phyloP scores from a whole-genome alignment of 306 rosid genomes.

The Lathyrus oleraceus region DNA sequence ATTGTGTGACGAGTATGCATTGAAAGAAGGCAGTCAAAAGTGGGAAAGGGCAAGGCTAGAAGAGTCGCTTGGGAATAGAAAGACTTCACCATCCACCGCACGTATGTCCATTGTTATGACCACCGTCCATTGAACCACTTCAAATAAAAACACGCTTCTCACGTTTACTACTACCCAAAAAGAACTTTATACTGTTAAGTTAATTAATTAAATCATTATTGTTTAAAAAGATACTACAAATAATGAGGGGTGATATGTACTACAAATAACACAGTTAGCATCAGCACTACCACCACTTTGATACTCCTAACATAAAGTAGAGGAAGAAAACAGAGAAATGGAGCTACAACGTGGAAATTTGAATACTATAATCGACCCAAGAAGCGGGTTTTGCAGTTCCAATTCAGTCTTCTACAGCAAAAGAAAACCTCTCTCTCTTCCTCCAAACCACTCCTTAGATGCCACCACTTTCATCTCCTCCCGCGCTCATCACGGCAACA shows the following conservation, averaged over 20 bases:
- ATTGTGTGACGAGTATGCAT: too few species aligned
- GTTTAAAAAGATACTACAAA: too few species aligned
- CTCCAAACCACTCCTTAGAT: conserved; percentile 57
- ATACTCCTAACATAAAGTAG: neutral
- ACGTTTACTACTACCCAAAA: neutral
- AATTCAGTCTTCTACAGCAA: conserved; percentile 73
- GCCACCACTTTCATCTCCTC: conserved; percentile 82
- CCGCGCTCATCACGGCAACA: conserved; percentile 61
- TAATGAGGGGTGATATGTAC: neutral
- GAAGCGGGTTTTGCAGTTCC: conserved; percentile 69
- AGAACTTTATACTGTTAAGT: too few species aligned
- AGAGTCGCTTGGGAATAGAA: too few species aligned
- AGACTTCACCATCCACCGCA: neutral
- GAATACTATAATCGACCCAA: conserved; percentile 31
- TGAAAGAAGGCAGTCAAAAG: too few species aligned
- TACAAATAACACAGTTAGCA: neutral
- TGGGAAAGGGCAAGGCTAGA: too few species aligned
- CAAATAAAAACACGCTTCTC: neutral
- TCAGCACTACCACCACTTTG: too few species aligned
- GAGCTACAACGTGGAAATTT: neutral
- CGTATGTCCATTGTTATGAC: too few species aligned
- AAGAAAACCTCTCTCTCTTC: conserved; percentile 57
- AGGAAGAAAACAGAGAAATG: neutral
- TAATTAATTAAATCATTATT: too few species aligned
- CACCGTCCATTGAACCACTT: too few species aligned